Conservation (phyloP, 495 filamentous ascomycete genomes). For the Hypoxylon lienhwacheense region DNA sequence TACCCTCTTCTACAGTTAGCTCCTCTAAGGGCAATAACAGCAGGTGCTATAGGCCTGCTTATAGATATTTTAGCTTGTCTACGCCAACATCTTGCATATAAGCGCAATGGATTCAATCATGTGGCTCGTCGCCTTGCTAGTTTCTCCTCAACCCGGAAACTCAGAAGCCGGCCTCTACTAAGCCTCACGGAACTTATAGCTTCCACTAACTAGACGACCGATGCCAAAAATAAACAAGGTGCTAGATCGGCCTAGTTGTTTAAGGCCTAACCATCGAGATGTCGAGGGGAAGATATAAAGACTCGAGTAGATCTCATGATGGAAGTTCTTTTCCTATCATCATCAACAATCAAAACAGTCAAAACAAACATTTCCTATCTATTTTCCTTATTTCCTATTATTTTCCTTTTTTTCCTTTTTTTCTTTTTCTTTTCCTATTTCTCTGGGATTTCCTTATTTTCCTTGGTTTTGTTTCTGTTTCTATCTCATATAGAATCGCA, state of each 20-base stretch:
- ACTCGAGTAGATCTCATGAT: conserved; percentile 10
- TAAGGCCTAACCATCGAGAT: not conserved
- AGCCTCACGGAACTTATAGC: too few relatives aligned
- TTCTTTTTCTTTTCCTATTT: not conserved
- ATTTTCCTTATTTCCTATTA: conserved; percentile 11
- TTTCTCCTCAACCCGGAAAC: too few relatives aligned
- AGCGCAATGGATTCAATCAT: too few relatives aligned
- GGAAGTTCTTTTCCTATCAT: not conserved
- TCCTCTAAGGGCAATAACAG: too few relatives aligned
- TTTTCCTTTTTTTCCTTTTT: conserved; percentile 11
- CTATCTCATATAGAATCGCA: conserved; percentile 15
- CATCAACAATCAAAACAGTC: conserved; percentile 11
- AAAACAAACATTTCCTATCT: conserved; percentile 7
- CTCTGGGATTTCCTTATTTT: not conserved
- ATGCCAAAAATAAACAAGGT: not conserved
- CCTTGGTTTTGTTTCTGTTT: conserved; percentile 1
- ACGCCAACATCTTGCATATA: too few relatives aligned
- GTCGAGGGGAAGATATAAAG: conserved; percentile 12
- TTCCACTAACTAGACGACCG: too few relatives aligned
- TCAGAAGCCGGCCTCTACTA: too few relatives aligned
- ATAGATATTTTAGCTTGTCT: too few relatives aligned
- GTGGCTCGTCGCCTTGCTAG: too few relatives aligned
- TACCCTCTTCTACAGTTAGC: too few relatives aligned
- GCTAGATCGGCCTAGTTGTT: not conserved
- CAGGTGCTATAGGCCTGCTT: too few relatives aligned